A percentile compares a stretch with the other conserved stretches of the same genome.
Conservation (phyloP, 768 basidiomycete species). For the Termitomyces sp. region DNA sequence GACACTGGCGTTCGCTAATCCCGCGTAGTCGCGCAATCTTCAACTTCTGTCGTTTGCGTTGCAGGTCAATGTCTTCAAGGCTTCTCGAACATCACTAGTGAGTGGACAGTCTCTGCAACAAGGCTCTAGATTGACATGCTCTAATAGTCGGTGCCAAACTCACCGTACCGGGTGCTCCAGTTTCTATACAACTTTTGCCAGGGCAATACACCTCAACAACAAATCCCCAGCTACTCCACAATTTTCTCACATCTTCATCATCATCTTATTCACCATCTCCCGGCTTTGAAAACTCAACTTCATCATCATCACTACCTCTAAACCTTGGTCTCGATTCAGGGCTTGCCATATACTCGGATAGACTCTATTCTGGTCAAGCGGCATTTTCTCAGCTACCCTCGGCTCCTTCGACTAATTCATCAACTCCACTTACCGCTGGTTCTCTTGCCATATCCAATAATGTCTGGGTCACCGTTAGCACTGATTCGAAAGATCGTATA, state of each 20-base stretch:
- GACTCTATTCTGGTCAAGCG: slow-evolving; percentile 62
- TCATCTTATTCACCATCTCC: slow-evolving; percentile 51
- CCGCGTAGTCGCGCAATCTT: slow-evolving; percentile 33
- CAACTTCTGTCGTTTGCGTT: slow-evolving; percentile 69
- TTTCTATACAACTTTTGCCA: slow-evolving; percentile 61
- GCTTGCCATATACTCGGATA: slow-evolving; percentile 55
- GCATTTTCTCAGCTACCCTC: slow-evolving; percentile 56
- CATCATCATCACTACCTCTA: slow-evolving; percentile 56
- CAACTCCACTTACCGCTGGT: slow-evolving; percentile 45
- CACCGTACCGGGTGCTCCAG: slow-evolving; percentile 47
- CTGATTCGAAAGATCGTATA: slow-evolving; percentile 51
- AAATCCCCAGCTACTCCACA: slow-evolving; percentile 67
- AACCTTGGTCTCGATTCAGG: slow-evolving; percentile 64
- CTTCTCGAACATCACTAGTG: slow-evolving; percentile 66
- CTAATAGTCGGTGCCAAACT: slow-evolving; percentile 64
- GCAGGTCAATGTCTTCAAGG: slow-evolving; percentile 87
- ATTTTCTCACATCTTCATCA: slow-evolving; percentile 60
- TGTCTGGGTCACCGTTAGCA: slow-evolving; percentile 61
- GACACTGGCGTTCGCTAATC: background rate
- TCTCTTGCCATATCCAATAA: slow-evolving; percentile 69
- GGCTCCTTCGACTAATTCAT: slow-evolving; percentile 38
- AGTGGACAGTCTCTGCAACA: slow-evolving; percentile 10
- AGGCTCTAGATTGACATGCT: background rate
- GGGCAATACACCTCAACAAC: slow-evolving; percentile 72
- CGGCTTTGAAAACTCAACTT: slow-evolving; percentile 59